A percentile compares a stretch with the other conserved stretches of the same genome.
Evolutionary conservation across 202 grass and related monocot genomes (phyloP).

Genomic region (Brachypodium distachyon): DNA sequence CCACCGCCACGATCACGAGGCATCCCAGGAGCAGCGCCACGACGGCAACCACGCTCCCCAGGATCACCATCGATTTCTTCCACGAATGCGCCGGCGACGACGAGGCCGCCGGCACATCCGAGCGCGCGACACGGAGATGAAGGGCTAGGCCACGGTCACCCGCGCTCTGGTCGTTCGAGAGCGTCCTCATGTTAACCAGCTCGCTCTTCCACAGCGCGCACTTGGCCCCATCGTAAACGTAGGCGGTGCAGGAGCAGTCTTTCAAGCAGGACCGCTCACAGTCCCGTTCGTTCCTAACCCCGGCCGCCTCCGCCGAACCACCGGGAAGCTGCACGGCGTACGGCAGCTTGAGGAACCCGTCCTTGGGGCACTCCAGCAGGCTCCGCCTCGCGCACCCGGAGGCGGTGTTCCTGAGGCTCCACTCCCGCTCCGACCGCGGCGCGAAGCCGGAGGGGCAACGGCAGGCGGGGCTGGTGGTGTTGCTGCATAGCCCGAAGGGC

Average conservation of each 20-base stretch:
- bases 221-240: constrained; percentile 20
- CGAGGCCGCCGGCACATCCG: constrained; percentile 17
- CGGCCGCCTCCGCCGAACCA: constrained; percentile 8
- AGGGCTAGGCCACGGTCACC: neutral
- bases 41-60: neutral
- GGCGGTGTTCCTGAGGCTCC: constrained; percentile 32
- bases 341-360: constrained; percentile 30
- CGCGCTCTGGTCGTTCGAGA: constrained; percentile 4
- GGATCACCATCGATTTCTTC: constrained; percentile 23
- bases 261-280: constrained; percentile 35
- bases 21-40: constrained; percentile 18
- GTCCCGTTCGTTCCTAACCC: constrained; percentile 1
- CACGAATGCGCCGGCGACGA: neutral
- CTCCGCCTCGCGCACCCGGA: constrained; percentile 31
- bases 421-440: constrained; percentile 24
- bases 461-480: constrained; percentile 29
- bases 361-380: constrained; percentile 20
- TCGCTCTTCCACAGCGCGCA: constrained; percentile 44
- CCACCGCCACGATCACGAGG: constrained; percentile 1
- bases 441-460: constrained; percentile 43
- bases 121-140: constrained; percentile 45
- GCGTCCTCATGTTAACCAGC: constrained; percentile 30
- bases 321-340: constrained; percentile 21
- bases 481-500: constrained; percentile 42
- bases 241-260: constrained; percentile 49